Percentiles rank a stretch among this genome's conserved stretches.
phyloP scores from a whole-genome alignment of 208 protist species.

The Acanthamoeba culbertsoni region DNA sequence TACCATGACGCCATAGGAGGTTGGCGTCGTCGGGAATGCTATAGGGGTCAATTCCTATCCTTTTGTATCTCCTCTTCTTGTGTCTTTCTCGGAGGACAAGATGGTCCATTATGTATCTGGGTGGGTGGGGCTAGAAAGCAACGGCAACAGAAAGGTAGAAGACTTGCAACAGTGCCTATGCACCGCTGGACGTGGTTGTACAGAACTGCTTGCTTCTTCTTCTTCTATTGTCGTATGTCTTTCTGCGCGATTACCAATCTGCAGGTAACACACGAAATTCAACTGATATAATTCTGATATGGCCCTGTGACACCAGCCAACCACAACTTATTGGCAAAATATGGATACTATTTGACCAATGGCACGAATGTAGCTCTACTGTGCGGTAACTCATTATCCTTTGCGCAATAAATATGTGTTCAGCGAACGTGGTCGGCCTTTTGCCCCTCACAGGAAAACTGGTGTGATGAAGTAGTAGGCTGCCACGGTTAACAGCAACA shows the following conservation, averaged over 20 bases:
- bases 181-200: no score
- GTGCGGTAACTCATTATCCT: not conserved
- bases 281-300: not conserved
- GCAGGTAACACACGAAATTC: not conserved
- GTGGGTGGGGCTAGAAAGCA: not conserved
- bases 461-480: constrained; percentile 39
- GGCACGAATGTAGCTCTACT: not conserved
- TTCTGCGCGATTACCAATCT: not conserved
- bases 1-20: not conserved
- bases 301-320: not conserved
- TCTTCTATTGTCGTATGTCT: not conserved
- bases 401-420: not conserved
- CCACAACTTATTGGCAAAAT: not conserved
- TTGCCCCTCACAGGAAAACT: not conserved
- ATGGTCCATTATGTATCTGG: not conserved
- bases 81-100: not conserved
- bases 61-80: not conserved
- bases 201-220: not conserved
- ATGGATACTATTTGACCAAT: not conserved
- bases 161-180: no score
- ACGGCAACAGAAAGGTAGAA: not conserved
- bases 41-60: not conserved
- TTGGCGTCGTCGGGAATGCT: not conserved
- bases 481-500: not conserved
- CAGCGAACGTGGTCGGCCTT: not conserved